A percentile compares a stretch with the other conserved stretches of the same genome.
Evolutionary conservation across 2,329 filamentous ascomycete genomes (phyloP).

Genomic region (Xylaria arbuscula): DNA sequence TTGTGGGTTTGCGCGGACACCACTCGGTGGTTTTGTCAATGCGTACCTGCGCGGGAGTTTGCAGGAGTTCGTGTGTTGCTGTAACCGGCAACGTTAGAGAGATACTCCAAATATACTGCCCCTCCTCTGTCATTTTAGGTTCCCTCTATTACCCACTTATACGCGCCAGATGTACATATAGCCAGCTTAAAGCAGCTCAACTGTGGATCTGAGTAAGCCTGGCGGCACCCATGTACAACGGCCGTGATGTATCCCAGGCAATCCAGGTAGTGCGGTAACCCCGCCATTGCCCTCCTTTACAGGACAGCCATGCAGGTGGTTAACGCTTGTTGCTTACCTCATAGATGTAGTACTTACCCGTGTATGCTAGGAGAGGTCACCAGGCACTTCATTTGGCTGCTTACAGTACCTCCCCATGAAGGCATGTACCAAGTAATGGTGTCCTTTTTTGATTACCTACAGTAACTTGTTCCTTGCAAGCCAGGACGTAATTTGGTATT

Average conservation of each 20-base stretch:
- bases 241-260: too few relatives aligned
- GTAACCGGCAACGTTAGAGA: constrained; percentile 28
- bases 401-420: constrained; percentile 12
- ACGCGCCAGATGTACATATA: neutral
- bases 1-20: constrained; percentile 8
- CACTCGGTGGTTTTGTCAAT: constrained; percentile 14
- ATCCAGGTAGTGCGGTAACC: constrained; percentile 35
- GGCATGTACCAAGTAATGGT: neutral
- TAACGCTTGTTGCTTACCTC: constrained; percentile 27
- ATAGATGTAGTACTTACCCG: constrained; percentile 6
- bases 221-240: constrained; percentile 19
- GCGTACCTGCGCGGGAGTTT: constrained; percentile 10
- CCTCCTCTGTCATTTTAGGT: constrained; percentile 26
- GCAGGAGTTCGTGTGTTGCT: constrained; percentile 16
- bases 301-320: constrained; percentile 29
- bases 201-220: constrained; percentile 47
- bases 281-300: constrained; percentile 36
- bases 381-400: constrained; percentile 23
- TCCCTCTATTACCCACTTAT: constrained; percentile 23
- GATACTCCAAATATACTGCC: constrained; percentile 34
- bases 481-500: constrained; percentile 2
- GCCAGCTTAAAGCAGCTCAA: constrained; percentile 17
- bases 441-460: neutral
- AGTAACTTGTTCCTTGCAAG: too few relatives aligned
- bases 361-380: constrained; percentile 9